phyloP scores from a whole-genome alignment of 2,329 filamentous ascomycete species.

The Beauveria rudraprayagi region DNA sequence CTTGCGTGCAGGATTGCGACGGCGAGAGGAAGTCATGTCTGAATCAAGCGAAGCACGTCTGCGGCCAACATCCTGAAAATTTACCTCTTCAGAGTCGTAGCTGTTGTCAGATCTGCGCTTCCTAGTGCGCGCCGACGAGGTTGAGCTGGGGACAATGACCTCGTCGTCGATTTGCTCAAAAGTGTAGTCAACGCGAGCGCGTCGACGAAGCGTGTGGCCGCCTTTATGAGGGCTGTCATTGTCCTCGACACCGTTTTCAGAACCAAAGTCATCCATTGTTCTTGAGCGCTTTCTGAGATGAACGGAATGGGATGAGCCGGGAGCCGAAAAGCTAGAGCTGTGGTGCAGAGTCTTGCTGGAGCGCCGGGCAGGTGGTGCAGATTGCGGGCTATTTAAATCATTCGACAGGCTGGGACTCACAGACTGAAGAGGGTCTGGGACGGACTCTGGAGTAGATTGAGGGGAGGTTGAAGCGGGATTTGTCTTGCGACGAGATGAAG shows the following conservation, averaged over 20 bases:
- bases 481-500: slow-evolving; percentile 24
- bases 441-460: slow-evolving; percentile 24
- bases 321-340: slow-evolving; percentile 30
- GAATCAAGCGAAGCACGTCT: slow-evolving; percentile 29
- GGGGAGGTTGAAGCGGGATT: slow-evolving; percentile 26
- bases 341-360: slow-evolving; percentile 28
- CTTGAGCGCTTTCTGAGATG: slow-evolving; percentile 35
- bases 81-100: slow-evolving; percentile 27
- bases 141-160: slow-evolving; percentile 26
- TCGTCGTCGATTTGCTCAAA: slow-evolving; percentile 46
- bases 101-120: slow-evolving; percentile 29
- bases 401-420: slow-evolving; percentile 26
- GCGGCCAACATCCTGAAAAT: slow-evolving; percentile 24
- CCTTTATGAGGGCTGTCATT: slow-evolving; percentile 46
- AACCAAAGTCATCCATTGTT: slow-evolving; percentile 31
- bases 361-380: slow-evolving; percentile 23
- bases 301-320: slow-evolving; percentile 21
- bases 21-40: slow-evolving; percentile 28
- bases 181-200: slow-evolving; percentile 50
- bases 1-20: slow-evolving; percentile 34
- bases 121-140: slow-evolving; percentile 25
- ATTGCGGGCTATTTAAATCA: slow-evolving; percentile 25
- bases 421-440: slow-evolving; percentile 23
- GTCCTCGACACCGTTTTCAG: slow-evolving; percentile 33
- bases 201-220: slow-evolving; percentile 50